Evolutionary conservation across 768 basidiomycete genomes (phyloP).

Genomic region (Tylopilus sp.): DNA sequence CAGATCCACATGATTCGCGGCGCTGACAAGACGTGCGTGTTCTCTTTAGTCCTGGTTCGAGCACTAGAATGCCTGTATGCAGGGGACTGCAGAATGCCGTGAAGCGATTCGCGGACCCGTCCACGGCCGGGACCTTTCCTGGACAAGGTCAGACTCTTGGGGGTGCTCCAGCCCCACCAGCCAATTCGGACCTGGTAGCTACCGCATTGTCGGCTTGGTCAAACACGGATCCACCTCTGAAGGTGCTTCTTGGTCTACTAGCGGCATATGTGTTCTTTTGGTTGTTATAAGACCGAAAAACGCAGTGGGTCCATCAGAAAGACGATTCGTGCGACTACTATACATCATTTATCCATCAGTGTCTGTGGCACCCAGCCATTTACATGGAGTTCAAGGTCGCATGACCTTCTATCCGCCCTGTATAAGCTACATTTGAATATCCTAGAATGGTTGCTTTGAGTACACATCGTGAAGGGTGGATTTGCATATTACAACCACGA

Average conservation of each 20-base stretch:
- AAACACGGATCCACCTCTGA: constrained; percentile 64
- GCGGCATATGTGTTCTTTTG: constrained; percentile 61
- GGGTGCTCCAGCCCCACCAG: constrained; percentile 39
- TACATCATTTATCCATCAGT: too few species aligned
- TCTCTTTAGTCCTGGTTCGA: neutral
- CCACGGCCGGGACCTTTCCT: constrained; percentile 48
- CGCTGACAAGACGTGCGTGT: constrained; percentile 59
- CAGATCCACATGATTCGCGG: constrained; percentile 74
- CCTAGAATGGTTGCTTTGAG: neutral
- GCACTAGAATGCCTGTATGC: constrained; percentile 1
- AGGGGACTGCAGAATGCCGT: constrained; percentile 65
- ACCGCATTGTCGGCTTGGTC: constrained; percentile 37
- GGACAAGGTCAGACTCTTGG: constrained; percentile 76
- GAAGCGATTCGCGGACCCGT: constrained; percentile 44
- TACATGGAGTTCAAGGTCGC: too few species aligned
- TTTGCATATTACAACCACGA: constrained; percentile 4
- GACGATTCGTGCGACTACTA: too few species aligned
- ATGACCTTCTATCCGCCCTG: neutral
- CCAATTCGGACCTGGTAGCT: constrained; percentile 30
- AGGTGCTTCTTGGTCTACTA: constrained; percentile 58
- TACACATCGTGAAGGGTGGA: too few species aligned
- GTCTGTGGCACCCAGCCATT: too few species aligned
- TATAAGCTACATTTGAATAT: neutral
- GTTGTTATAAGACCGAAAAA: constrained; percentile 33
- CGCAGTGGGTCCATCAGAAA: too few species aligned